A percentile compares a stretch with the other conserved stretches of the same genome.
Conservation (phyloP, 352 stramenopile species). For the Phytophthora megakarya region DNA sequence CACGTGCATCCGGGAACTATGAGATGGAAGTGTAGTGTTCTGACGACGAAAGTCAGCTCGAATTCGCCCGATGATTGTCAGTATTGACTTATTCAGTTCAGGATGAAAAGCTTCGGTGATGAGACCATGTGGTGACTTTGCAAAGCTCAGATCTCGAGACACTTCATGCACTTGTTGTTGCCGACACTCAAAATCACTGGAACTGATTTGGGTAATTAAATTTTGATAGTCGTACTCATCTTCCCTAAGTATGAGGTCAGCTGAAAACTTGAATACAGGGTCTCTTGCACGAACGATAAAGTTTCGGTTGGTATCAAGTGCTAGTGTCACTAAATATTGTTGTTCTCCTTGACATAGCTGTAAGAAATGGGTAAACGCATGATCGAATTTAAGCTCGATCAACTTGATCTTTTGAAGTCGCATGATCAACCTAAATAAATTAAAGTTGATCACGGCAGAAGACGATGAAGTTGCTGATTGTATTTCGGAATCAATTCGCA, state of each 20-base stretch:
- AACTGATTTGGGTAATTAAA: slow-evolving; percentile 27
- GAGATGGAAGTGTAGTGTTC: neutral
- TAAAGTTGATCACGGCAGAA: slow-evolving; percentile 33
- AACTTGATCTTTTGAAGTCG: slow-evolving; percentile 48
- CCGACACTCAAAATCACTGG: neutral
- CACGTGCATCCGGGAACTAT: slow-evolving; percentile 11
- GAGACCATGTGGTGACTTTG: slow-evolving; percentile 31
- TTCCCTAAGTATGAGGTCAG: slow-evolving; percentile 53
- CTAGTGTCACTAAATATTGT: slow-evolving; percentile 49
- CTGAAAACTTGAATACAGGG: slow-evolving; percentile 59
- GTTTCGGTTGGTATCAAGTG: slow-evolving; percentile 26
- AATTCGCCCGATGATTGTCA: slow-evolving; percentile 40
- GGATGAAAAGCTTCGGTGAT: slow-evolving; percentile 49
- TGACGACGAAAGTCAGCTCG: slow-evolving; percentile 32
- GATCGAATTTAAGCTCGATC: slow-evolving; percentile 55
- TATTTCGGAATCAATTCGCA: slow-evolving; percentile 38
- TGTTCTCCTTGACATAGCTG: slow-evolving; percentile 50
- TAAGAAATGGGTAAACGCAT: slow-evolving; percentile 46
- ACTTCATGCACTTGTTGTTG: slow-evolving; percentile 25
- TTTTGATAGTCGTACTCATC: slow-evolving; percentile 55
- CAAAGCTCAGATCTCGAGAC: slow-evolving; percentile 37
- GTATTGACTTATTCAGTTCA: slow-evolving; percentile 40
- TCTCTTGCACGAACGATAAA: slow-evolving; percentile 56
- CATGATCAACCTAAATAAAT: slow-evolving; percentile 55
- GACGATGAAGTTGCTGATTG: neutral